These are phyloP conservation scores for Biancaea sappan DNA, from an alignment of 306 rosid species.

Conservation along the genomic window DNA sequence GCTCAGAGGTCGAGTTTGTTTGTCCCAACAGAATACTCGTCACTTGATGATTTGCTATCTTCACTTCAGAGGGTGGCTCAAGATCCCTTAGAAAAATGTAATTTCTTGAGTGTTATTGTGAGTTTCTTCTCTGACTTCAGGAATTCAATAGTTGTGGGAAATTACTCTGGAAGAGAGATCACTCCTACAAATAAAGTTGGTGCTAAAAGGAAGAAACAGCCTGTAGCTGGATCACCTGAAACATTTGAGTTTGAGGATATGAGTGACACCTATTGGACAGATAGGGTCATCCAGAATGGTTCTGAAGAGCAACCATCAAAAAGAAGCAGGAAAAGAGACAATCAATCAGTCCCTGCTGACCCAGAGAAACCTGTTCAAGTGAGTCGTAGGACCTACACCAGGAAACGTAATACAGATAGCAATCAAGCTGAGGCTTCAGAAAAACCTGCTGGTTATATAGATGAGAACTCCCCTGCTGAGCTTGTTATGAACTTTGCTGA, in stretches of 20 bases:
- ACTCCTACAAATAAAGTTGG: slow-evolving; percentile 44
- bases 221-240: slow-evolving; percentile 51
- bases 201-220: slow-evolving; percentile 61
- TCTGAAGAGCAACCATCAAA: slow-evolving; percentile 68
- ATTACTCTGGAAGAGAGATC: slow-evolving; percentile 46
- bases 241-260: slow-evolving; percentile 95
- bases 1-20: slow-evolving; percentile 42
- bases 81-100: slow-evolving; percentile 60
- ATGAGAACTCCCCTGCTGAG: slow-evolving; percentile 81
- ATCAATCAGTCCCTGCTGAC: slow-evolving; percentile 49
- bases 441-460: slow-evolving; percentile 69
- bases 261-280: slow-evolving; percentile 96
- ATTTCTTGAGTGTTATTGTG: slow-evolving; percentile 45
- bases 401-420: slow-evolving; percentile 62
- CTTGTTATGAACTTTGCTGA: slow-evolving; percentile 92
- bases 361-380: slow-evolving; percentile 63
- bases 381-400: slow-evolving; percentile 66
- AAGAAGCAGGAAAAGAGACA: slow-evolving; percentile 55
- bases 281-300: slow-evolving; percentile 87
- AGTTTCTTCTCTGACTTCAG: slow-evolving; percentile 91
- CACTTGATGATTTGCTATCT: slow-evolving; percentile 66
- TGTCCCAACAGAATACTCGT: slow-evolving; percentile 59
- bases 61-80: slow-evolving; percentile 69
- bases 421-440: slow-evolving; percentile 44
- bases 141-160: slow-evolving; percentile 54